phyloP scores from a whole-genome alignment of 2,329 filamentous ascomycete genomes.

The Curvularia sp. region DNA sequence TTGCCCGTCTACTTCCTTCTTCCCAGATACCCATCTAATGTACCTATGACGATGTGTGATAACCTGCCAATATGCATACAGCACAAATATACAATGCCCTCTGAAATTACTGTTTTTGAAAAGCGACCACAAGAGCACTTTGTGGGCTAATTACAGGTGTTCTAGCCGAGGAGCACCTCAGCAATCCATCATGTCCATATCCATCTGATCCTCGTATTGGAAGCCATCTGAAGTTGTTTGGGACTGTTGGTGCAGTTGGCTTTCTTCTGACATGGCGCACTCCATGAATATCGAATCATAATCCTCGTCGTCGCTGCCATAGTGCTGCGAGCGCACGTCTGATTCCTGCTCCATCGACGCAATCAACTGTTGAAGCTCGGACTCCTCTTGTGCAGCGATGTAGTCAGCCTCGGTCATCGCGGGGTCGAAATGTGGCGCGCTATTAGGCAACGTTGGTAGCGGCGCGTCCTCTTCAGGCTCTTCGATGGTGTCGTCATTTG shows the following conservation, averaged over 20 bases:
- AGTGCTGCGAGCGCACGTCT: slow-evolving; percentile 39
- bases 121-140: background rate
- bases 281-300: slow-evolving; percentile 71
- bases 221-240: slow-evolving; percentile 8
- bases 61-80: background rate
- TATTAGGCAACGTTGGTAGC: slow-evolving; percentile 10
- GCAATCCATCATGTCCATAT: slow-evolving; percentile 44
- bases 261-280: slow-evolving; percentile 55
- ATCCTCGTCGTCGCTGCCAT: slow-evolving; percentile 65
- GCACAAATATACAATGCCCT: slow-evolving; percentile 2
- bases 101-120: background rate
- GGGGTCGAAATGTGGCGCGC: slow-evolving; percentile 19
- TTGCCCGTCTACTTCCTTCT: slow-evolving; percentile 10
- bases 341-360: slow-evolving; percentile 51
- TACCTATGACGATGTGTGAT: slow-evolving; percentile 1
- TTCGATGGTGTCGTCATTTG: slow-evolving; percentile 35
- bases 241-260: slow-evolving; percentile 48
- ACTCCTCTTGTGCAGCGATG: slow-evolving; percentile 52
- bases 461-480: slow-evolving; percentile 27
- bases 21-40: slow-evolving; percentile 35
- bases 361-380: slow-evolving; percentile 55
- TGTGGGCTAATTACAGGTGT: background rate
- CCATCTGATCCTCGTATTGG: slow-evolving; percentile 44
- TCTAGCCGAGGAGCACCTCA: slow-evolving; percentile 13
- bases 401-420: slow-evolving; percentile 49